Evolutionary conservation across 768 basidiomycete genomes (phyloP), one percentile per base, ranked within the genome.

Genomic region (Fibroporia radiculosa): DNA sequence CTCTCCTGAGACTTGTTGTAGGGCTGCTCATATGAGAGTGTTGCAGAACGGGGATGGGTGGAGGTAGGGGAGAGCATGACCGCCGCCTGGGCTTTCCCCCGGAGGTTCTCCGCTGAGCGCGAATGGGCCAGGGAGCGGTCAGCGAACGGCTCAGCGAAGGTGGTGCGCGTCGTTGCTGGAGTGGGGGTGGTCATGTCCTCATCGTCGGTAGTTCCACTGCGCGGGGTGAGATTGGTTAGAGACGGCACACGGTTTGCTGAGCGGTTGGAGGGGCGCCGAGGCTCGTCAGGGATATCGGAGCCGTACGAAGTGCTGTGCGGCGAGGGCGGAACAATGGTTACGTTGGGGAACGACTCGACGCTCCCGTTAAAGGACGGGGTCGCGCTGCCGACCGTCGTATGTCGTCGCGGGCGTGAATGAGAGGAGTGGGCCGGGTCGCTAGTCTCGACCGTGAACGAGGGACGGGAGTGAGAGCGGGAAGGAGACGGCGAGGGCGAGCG

Each of bases 291-390:
- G 19, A 27, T 28, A 42, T 35, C 42, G 41, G 41, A 51, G 48
- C 22, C 42, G 41, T 29, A 52, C 34, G 54, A 51, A 37, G 42
- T 42, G 45, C 45, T 56, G 43, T 49, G 55, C 2, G 64, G 64
- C 5, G 64, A 64, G 0, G 63, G 63, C 4, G 63, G 64, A 16
- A 64, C 58, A 32, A 64, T 52, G 2, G 62, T 64, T 14, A 64
- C 62, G 40, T 59, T 60, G 40, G 45, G 58, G 40, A 34, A 57
- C 10, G 53, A 54, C 22, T 44, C 41, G 3, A 45, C 25, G 41
- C 48, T 52, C 38, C 45, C 48, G 37, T 46, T 29, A 37, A 45
- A 45, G 26, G 54, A 56, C 3, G 42, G 42, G 27, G 42, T 33
- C 13, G 32, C 13, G 35, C 18, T 48, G 13, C 41, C 46, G 4